Percentiles rank a stretch among this genome's conserved stretches.
Evolutionary conservation across 768 basidiomycete genomes (phyloP).

Genomic region (Mycena metata): DNA sequence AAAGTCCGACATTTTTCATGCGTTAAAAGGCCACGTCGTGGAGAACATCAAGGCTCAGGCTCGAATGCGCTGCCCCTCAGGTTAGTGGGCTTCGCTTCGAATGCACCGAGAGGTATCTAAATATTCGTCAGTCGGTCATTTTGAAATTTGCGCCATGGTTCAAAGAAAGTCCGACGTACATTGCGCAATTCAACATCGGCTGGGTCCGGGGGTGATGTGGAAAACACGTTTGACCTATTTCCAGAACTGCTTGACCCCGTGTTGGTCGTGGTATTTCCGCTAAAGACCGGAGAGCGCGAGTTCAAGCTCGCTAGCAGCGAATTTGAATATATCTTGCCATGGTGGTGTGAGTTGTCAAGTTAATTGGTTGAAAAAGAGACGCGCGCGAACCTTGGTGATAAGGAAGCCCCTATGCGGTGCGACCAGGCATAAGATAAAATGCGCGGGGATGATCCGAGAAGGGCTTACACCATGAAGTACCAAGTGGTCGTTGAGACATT

Average conservation of each 20-base stretch:
- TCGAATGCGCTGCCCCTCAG: too few relatives aligned
- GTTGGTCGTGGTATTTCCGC: conserved; percentile 4
- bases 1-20: too few relatives aligned
- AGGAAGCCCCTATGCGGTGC: conserved; percentile 15
- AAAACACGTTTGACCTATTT: conserved; percentile 7
- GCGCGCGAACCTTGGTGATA: conserved; percentile 1
- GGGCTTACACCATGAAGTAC: conserved; percentile 19
- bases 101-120: conserved; percentile 8
- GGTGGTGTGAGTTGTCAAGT: too few relatives aligned
- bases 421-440: neutral
- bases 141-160: neutral
- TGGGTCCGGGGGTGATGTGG: neutral
- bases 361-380: too few relatives aligned
- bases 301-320: conserved; percentile 20
- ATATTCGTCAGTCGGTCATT: neutral
- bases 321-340: conserved; percentile 19
- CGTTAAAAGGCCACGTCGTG: too few relatives aligned
- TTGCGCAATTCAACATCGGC: conserved; percentile 14
- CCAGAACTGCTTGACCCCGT: conserved; percentile 7
- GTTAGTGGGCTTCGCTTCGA: neutral
- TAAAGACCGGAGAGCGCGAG: conserved; percentile 11
- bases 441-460: neutral
- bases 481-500: conserved; percentile 14
- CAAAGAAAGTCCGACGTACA: neutral
- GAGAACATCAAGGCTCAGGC: too few relatives aligned